Conservation (phyloP, 176 grass and related monocot species). For the Pharus latifolius region DNA sequence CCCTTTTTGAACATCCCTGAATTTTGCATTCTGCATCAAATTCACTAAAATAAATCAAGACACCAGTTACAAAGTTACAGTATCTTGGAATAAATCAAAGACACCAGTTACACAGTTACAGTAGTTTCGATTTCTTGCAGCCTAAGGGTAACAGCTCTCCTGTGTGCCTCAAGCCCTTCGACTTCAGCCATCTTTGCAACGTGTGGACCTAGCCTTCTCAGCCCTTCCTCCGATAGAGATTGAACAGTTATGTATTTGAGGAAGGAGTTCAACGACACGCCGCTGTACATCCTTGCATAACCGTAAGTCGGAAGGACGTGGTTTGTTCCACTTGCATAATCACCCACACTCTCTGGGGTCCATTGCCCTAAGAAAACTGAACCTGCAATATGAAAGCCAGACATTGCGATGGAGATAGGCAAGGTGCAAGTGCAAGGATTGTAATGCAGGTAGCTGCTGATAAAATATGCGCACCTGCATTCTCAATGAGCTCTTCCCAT, state of each 20-base stretch:
- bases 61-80: background rate
- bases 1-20: background rate
- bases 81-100: too few species aligned
- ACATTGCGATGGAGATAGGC: background rate
- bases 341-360: slow-evolving; percentile 89
- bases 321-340: slow-evolving; percentile 85
- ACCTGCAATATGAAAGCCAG: slow-evolving; percentile 21
- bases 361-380: slow-evolving; percentile 90
- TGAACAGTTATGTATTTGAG: slow-evolving; percentile 95
- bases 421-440: background rate
- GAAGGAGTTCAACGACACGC: slow-evolving; percentile 84
- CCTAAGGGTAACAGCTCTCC: slow-evolving; percentile 83
- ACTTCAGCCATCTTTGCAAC: slow-evolving; percentile 90
- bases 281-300: slow-evolving; percentile 94
- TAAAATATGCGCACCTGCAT: slow-evolving; percentile 50
- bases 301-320: slow-evolving; percentile 91
- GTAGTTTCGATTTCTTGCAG: slow-evolving; percentile 59
- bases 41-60: background rate
- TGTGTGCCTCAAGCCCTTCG: slow-evolving; percentile 90
- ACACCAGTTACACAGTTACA: slow-evolving; percentile 26
- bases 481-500: slow-evolving; percentile 80
- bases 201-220: slow-evolving; percentile 57
- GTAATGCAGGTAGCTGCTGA: background rate
- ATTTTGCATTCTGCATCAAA: background rate
- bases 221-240: slow-evolving; percentile 74